A percentile compares a stretch with the other conserved stretches of the same genome.
phyloP scores from a whole-genome alignment of 768 basidiomycete genomes.

The Boletus insuetus region DNA sequence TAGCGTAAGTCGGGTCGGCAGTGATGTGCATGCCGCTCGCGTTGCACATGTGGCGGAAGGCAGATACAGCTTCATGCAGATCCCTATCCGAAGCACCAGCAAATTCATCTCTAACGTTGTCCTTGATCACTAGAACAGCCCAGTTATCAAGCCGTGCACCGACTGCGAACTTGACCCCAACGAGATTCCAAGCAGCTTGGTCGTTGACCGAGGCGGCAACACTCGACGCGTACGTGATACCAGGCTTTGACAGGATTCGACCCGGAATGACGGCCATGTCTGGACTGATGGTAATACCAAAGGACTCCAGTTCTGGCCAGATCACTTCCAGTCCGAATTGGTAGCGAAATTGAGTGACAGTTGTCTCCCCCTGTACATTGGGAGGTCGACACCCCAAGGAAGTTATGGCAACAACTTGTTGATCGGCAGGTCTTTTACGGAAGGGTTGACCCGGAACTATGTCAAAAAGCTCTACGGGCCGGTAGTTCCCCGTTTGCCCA shows the following conservation, averaged over 20 bases:
- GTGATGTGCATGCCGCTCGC: not conserved
- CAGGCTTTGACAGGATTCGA: not conserved
- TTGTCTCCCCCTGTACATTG: not conserved
- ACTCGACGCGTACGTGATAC: not conserved
- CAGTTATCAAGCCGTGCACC: not conserved
- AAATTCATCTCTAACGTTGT: not conserved
- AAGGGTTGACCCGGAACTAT: not conserved
- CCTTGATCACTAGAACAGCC: not conserved
- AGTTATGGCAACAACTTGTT: not conserved
- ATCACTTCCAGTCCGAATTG: not conserved
- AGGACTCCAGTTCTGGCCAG: not conserved
- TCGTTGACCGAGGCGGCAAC: not conserved
- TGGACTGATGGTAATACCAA: not conserved
- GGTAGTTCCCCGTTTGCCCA: not conserved
- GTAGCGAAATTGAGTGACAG: not conserved
- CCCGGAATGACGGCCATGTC: not conserved
- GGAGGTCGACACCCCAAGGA: not conserved
- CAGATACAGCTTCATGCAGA: not conserved
- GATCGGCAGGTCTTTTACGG: too few species aligned
- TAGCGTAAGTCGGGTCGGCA: not conserved
- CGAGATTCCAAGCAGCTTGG: not conserved
- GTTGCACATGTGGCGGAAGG: not conserved
- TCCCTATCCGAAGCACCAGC: not conserved
- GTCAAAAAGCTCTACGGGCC: not conserved
- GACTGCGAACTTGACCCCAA: not conserved